phyloP scores from a whole-genome alignment of 192 early-diverging fungal genomes.

The Mortierella alpina region DNA sequence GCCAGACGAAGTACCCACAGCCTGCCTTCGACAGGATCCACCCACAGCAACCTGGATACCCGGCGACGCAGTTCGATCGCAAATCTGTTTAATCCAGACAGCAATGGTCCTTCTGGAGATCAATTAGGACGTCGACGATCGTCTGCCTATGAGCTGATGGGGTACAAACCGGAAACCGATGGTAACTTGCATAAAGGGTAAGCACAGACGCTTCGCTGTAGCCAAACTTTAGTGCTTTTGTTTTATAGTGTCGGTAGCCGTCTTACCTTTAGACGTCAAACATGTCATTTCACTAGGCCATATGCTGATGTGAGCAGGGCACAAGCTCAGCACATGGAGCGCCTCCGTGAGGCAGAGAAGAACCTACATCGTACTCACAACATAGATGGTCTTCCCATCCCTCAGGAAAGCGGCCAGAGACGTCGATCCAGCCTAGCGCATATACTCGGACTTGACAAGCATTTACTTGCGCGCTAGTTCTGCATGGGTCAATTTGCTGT shows the following conservation, averaged over 20 bases:
- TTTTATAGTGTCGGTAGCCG: neutral
- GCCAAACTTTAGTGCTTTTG: neutral
- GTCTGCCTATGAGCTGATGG: neutral
- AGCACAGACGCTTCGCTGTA: neutral
- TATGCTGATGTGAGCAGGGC: conserved; percentile 13
- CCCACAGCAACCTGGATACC: neutral
- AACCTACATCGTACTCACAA: conserved; percentile 15
- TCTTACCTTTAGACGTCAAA: neutral
- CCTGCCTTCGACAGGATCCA: neutral
- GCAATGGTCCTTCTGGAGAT: neutral
- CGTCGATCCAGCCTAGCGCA: conserved; percentile 10
- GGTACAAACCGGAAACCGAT: conserved; percentile 6
- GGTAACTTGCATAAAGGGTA: conserved; percentile 22
- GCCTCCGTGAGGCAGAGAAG: conserved; percentile 6
- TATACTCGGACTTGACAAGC: conserved; percentile 17
- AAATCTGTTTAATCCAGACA: neutral
- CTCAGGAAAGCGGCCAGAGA: neutral
- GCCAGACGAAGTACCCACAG: neutral
- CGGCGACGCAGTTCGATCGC: conserved; percentile 3
- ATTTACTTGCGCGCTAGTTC: conserved; percentile 13
- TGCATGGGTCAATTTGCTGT: too few species aligned
- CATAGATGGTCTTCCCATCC: conserved; percentile 14
- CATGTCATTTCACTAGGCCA: neutral
- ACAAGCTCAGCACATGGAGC: conserved; percentile 22
- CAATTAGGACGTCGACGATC: conserved; percentile 20